Evolutionary conservation across 2,329 filamentous ascomycete genomes (phyloP), one percentile per base, ranked within the genome.

Genomic region (Fusarium musae): DNA sequence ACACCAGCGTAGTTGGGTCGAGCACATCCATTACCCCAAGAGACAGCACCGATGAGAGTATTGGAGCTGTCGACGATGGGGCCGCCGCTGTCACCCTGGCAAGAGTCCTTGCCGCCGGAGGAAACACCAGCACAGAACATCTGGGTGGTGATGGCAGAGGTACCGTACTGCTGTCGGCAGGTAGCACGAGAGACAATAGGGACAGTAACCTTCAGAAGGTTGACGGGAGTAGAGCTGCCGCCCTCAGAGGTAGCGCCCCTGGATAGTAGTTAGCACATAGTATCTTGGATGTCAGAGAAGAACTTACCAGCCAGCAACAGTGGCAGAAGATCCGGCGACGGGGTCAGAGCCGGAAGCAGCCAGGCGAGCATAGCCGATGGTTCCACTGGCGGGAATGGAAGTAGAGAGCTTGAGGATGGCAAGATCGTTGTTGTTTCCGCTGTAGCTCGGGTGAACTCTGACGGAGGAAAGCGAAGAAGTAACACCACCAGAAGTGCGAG

Each of bases 101-200:
- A 81, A 21, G 80, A 74, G 69, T 81, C 80, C 71, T 75, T 78
- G 42, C 78, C 79, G 17, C 80, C 80, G 9, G 54, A 49, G 6
- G 69, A 19, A 15, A 73, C 36, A 15, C 79, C 80, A 49, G 80
- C 80, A 73, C 80, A 81, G 76, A 81, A 74, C 80, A 81, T 81
- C 75, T 72, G 72, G 65, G 60, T 61, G 53, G 79, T 80, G 63
- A 81, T 63, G 53, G 63, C 21, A 9, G 69, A 73, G n/a, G 66
- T 58, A 1, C 72, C 58, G 54, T 81, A 81, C 56, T 73, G 49
- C 12, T 58, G 10, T 44, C 70, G 65, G 73, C 80, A 81, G 17
- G 71, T 69, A 26, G 73, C 30, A 49, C 79, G 80, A 42, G 69
- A 66, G 65, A 81, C 59, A 32, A 80, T 69, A 19, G 80, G 80